Evolutionary conservation across 2,329 filamentous ascomycete species (phyloP).

Genomic region (Neopestalotiopsis clavispora): DNA sequence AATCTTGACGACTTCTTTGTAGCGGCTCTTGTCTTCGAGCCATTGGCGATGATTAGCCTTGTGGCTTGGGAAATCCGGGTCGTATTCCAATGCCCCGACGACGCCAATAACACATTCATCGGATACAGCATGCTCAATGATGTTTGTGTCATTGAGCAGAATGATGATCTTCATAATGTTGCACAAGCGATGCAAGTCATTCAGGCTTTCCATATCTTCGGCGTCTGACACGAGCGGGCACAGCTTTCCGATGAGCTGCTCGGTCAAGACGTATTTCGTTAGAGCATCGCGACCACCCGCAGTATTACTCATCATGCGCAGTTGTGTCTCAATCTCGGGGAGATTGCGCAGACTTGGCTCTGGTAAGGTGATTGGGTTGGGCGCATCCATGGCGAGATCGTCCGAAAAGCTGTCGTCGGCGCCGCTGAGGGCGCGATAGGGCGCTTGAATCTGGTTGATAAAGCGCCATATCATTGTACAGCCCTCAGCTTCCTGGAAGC

Average conservation of each 20-base stretch:
- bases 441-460: constrained; percentile 82
- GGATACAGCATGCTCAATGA: constrained; percentile 92
- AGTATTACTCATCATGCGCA: constrained; percentile 78
- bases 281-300: constrained; percentile 82
- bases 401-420: constrained; percentile 91
- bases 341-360: constrained; percentile 82
- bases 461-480: constrained; percentile 96
- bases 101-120: constrained; percentile 90
- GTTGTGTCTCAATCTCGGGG: constrained; percentile 80
- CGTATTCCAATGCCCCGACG: constrained; percentile 95
- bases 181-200: constrained; percentile 88
- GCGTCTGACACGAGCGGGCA: constrained; percentile 86
- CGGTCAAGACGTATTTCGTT: constrained; percentile 82
- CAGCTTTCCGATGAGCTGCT: constrained; percentile 87
- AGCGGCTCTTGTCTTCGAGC: constrained; percentile 84
- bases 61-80: constrained; percentile 96
- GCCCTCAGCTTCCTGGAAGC: constrained; percentile 96
- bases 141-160: constrained; percentile 89
- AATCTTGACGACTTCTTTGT: constrained; percentile 95
- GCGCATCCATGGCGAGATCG: constrained; percentile 77
- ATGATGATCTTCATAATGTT: constrained; percentile 98
- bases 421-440: constrained; percentile 65
- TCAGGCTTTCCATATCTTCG: constrained; percentile 86
- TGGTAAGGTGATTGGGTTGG: constrained; percentile 75
- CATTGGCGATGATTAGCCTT: constrained; percentile 97